A percentile compares a stretch with the other conserved stretches of the same genome.
Evolutionary conservation across 345 rosid species (phyloP).

Genomic region (Citrus glauca): DNA sequence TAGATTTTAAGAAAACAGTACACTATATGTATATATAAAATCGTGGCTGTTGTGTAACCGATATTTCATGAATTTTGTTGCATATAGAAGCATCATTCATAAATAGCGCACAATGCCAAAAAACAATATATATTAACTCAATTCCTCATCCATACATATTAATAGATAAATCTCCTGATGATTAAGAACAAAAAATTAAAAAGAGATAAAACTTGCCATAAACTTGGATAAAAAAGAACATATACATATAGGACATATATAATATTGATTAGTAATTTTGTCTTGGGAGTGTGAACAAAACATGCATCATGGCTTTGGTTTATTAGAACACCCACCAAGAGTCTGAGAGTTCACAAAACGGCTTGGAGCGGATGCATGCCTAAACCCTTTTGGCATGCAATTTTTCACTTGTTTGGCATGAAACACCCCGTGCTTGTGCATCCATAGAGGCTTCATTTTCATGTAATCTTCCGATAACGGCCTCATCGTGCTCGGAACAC

Average conservation of each 20-base stretch:
- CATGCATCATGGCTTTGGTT: neutral
- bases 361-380: conserved; percentile 80
- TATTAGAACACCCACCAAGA: conserved; percentile 46
- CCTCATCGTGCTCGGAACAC: conserved; percentile 69
- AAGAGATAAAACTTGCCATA: neutral
- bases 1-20: too few relatives aligned
- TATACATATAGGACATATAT: neutral
- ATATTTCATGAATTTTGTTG: too few relatives aligned
- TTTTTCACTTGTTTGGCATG: conserved; percentile 43
- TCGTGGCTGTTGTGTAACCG: too few relatives aligned
- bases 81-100: too few relatives aligned
- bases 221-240: neutral
- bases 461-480: conserved; percentile 34
- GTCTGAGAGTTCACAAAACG: conserved; percentile 73
- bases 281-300: neutral
- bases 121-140: too few relatives aligned
- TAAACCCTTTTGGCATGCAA: conserved; percentile 80
- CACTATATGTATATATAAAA: too few relatives aligned
- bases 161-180: too few relatives aligned
- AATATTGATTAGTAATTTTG: neutral
- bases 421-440: conserved; percentile 26
- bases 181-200: too few relatives aligned
- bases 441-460: conserved; percentile 40
- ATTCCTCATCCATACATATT: too few relatives aligned
- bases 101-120: too few relatives aligned